Percentiles rank a stretch among this genome's conserved stretches.
These are phyloP conservation scores for Tulasnella sp. DNA, from an alignment of 768 basidiomycete species.

Conservation along the genomic window DNA sequence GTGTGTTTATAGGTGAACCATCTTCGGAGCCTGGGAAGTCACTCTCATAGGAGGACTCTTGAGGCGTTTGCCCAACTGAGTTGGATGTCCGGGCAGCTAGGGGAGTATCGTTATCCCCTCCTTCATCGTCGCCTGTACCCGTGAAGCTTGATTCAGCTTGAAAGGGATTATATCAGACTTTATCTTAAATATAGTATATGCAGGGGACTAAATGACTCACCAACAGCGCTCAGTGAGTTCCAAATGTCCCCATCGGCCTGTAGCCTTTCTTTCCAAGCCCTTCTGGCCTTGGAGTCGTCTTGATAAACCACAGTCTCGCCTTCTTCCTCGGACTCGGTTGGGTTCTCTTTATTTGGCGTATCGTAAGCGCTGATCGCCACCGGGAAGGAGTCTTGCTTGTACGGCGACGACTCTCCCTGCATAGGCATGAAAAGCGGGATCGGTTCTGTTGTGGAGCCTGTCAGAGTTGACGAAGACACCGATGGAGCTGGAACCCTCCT, in stretches of 20 bases:
- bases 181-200: no score
- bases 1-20: no score
- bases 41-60: no score
- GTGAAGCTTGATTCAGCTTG: no score
- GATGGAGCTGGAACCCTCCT: conserved; percentile 39
- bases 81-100: no score
- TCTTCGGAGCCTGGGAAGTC: no score
- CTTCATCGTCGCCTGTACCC: neutral
- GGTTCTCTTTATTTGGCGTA: conserved; percentile 33
- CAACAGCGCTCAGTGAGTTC: neutral
- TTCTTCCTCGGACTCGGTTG: conserved; percentile 39
- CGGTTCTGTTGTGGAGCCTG: conserved; percentile 20
- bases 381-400: conserved; percentile 50
- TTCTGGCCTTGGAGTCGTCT: conserved; percentile 25
- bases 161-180: no score
- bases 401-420: conserved; percentile 34
- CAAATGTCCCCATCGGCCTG: conserved; percentile 27
- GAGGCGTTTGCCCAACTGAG: no score
- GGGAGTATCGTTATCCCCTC: neutral
- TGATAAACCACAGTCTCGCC: conserved; percentile 58
- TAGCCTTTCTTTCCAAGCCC: conserved; percentile 24
- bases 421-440: conserved; percentile 42
- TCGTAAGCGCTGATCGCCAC: conserved; percentile 52
- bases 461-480: conserved; percentile 35
- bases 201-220: neutral